Percentiles rank a stretch among this genome's conserved stretches.
Conservation (phyloP, 2,329 filamentous ascomycete genomes). For the Dryadomyces quercivorus region DNA sequence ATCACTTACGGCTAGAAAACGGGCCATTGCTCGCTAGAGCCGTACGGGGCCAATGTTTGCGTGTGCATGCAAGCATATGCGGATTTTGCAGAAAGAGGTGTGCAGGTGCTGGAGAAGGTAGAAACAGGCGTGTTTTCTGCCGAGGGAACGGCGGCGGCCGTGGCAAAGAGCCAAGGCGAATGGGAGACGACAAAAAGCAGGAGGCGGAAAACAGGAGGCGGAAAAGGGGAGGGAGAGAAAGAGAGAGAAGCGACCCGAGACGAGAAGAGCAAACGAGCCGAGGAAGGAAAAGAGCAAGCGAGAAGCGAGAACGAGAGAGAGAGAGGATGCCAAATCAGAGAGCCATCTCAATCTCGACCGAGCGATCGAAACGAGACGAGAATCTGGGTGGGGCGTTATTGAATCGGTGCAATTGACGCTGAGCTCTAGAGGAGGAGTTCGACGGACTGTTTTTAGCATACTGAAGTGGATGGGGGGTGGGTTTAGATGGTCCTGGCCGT, state of each 20-base stretch:
- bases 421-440: not conserved
- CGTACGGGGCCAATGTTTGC: not conserved
- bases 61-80: not conserved
- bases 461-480: not conserved
- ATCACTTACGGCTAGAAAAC: conserved; percentile 7
- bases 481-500: not conserved
- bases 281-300: not conserved
- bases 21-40: conserved; percentile 4
- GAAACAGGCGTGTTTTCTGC: not conserved
- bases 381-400: not conserved
- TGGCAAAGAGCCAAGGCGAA: not conserved
- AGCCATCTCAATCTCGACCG: not conserved
- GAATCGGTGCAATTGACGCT: not conserved
- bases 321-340: not conserved
- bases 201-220: too few species aligned
- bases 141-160: not conserved
- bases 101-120: not conserved
- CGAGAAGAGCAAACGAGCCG: not conserved
- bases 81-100: not conserved
- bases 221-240: too few species aligned
- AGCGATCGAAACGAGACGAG: not conserved
- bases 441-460: not conserved
- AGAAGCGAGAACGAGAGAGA: not conserved
- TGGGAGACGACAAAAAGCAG: not conserved
- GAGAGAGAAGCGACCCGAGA: too few species aligned